Base-by-base conservation (phyloP, 495 filamentous ascomycete genomes). In the Neurospora sp. region DNA sequence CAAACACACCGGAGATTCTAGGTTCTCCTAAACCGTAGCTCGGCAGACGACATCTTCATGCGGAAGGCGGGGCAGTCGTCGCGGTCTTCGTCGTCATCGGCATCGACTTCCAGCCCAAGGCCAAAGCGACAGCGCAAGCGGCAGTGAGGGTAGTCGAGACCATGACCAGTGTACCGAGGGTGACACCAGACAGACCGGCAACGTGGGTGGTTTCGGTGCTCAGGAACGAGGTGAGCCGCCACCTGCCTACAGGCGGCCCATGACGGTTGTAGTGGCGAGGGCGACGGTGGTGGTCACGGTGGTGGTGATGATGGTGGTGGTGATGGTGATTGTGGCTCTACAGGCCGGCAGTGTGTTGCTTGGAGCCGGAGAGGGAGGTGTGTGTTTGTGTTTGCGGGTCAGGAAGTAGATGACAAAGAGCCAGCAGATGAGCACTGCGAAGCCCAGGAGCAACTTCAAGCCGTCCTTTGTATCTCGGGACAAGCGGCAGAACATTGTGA, bases 141-240 rank as follows among this genome's bases (percentile, higher is more conserved):
- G 89, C 88, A 39, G 93, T 78, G 10, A 97, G 86, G 3, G 93
- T 95, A 1, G 93, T 92, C n/a, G 83, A 79, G 39, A 93, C 91
- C 76, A 89, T 90, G 20, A 97, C 81, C 66, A 97, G 86, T 7
- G 93, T 93, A 16, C 93, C 94, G 8, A 98, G 88, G 0, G 91
- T 95, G 35, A 89, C 86, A 72, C 93, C 93, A 77, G 90, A 93
- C 71, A 98, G 88, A 46, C 94, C 94, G 41, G 92, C 91, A 31
- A 98, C 86, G 77, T 94, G 88, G 2, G 92, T 97, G 2, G 93
- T 91, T 79, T 95, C 89, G n/a, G 94, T 93, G 12, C 91, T 92
- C 9, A 98, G 86, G 83, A 96, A 95, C 3, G 91, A 92, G 0
- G 92, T 94, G 78, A 97, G 84, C 3, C 23, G 46, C 2, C 20